Percentiles rank a stretch among this genome's conserved stretches.
Conservation (phyloP, 179 eudicot species). For the Pouteria campechiana region DNA sequence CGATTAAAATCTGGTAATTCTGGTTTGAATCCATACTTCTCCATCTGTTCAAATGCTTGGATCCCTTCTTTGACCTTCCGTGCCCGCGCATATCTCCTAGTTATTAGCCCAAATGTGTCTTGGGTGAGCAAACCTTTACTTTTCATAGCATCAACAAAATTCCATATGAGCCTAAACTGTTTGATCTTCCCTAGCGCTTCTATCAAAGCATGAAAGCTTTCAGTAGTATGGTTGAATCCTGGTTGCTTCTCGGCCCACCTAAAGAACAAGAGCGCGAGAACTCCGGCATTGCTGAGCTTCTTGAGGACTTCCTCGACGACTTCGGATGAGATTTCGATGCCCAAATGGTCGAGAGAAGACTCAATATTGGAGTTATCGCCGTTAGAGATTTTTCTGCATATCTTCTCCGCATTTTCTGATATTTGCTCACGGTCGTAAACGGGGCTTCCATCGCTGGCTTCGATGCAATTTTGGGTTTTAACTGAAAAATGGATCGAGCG, state of each 20-base stretch:
- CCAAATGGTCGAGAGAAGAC: slow-evolving; percentile 13
- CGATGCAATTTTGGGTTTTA: background rate
- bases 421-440: slow-evolving; percentile 3
- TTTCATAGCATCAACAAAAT: slow-evolving; percentile 50
- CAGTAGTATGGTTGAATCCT: slow-evolving; percentile 40
- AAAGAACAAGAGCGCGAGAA: slow-evolving; percentile 55
- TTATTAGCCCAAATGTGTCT: slow-evolving; percentile 54
- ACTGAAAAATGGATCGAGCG: slow-evolving; percentile 15
- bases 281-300: slow-evolving; percentile 62
- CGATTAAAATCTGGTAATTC: slow-evolving; percentile 55
- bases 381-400: slow-evolving; percentile 25
- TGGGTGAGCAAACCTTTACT: slow-evolving; percentile 33
- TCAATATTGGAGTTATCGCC: slow-evolving; percentile 17
- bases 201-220: slow-evolving; percentile 49
- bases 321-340: slow-evolving; percentile 18
- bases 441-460: slow-evolving; percentile 7
- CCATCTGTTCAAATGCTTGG: slow-evolving; percentile 60
- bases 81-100: slow-evolving; percentile 64
- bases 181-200: slow-evolving; percentile 76
- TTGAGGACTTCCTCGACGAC: slow-evolving; percentile 42
- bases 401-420: slow-evolving; percentile 23
- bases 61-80: slow-evolving; percentile 55
- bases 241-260: slow-evolving; percentile 63
- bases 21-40: slow-evolving; percentile 35
- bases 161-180: slow-evolving; percentile 66